Base-by-base conservation (phyloP, 352 stramenopile genomes). In the Ophiocytium majus region DNA sequence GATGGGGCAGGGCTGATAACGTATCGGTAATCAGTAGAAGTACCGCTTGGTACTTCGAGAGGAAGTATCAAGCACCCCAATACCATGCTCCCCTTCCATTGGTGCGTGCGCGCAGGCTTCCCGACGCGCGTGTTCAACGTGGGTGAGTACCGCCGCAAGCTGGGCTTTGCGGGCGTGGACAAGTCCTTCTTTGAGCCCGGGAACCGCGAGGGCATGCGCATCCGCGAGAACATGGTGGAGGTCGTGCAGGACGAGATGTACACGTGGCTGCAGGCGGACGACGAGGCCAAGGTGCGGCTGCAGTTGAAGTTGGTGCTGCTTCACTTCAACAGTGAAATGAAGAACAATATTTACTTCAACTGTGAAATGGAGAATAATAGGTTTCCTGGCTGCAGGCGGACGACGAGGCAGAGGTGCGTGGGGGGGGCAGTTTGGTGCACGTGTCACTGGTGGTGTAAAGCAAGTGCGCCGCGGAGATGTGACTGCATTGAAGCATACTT, bases 71-170 rank as follows among this genome's bases (percentile, higher is more conserved):
- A n/a, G n/a, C n/a, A n/a, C n/a, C n/a, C n/a, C n/a, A n/a, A n/a
- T n/a, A n/a, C n/a, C n/a, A n/a, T n/a, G n/a, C n/a, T n/a, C n/a
- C n/a, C n/a, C n/a, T n/a, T 71, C 28, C 57, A 28, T 71, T 23
- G 23, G 57, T 71, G 28, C 57, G 28, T 71, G 57, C 28, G 5
- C 32, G 17, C 31, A 88, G 90, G 90, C 33, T 89, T 91, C 79
- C 82, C 86, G 33, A 90, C 86, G 32, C 85, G 91, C 78, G 83
- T 92, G n/a, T 92, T 92, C 76, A 92, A 92, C 64, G 88, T 92
- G 17, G 90, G 90, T 32, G 88, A 91, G 14, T 90, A 90, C 63
- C 83, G 90, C 10, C 83, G 90, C 9, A 90, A 88, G 76, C 63
- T 86, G 33, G 89, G 86, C 1, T 88, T 89, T 49, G 78, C 63